These are phyloP conservation scores for Chloranthus sessilifolius DNA, from an alignment of 164 flowering plant species.

Conservation along the genomic window DNA sequence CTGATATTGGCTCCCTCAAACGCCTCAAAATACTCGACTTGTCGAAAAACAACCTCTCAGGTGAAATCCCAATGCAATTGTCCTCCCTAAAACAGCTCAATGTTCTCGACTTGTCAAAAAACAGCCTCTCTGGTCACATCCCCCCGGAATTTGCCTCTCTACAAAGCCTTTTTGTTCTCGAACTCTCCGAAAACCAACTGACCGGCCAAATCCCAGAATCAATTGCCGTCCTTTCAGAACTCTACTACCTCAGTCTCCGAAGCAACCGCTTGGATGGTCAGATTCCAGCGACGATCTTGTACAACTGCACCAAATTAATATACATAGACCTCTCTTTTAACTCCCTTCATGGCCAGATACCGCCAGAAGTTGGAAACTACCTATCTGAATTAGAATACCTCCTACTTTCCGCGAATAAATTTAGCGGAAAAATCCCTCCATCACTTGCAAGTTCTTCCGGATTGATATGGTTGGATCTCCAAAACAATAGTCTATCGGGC, in stretches of 20 bases:
- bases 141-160: constrained; percentile 21
- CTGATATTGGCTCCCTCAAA: constrained; percentile 17
- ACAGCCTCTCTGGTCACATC: constrained; percentile 19
- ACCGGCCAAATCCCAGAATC: constrained; percentile 19
- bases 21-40: constrained; percentile 36
- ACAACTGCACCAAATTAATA: constrained; percentile 34
- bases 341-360: constrained; percentile 33
- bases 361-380: constrained; percentile 34
- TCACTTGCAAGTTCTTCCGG: constrained; percentile 32
- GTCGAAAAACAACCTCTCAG: constrained; percentile 51
- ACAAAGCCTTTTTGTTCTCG: constrained; percentile 10
- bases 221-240: constrained; percentile 11
- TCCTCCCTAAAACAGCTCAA: constrained; percentile 67
- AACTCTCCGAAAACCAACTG: constrained; percentile 14
- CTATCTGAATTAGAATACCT: constrained; percentile 25
- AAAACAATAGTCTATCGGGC: constrained; percentile 38
- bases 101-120: constrained; percentile 23
- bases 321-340: constrained; percentile 46
- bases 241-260: constrained; percentile 16
- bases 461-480: constrained; percentile 32
- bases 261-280: constrained; percentile 18
- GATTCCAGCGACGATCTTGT: constrained; percentile 26
- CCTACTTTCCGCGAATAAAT: constrained; percentile 33
- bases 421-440: constrained; percentile 38
- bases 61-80: constrained; percentile 68